These are phyloP conservation scores for Aspergillus pseudoviridinutans DNA, from an alignment of 2,329 filamentous ascomycete species.

Conservation along the genomic window DNA sequence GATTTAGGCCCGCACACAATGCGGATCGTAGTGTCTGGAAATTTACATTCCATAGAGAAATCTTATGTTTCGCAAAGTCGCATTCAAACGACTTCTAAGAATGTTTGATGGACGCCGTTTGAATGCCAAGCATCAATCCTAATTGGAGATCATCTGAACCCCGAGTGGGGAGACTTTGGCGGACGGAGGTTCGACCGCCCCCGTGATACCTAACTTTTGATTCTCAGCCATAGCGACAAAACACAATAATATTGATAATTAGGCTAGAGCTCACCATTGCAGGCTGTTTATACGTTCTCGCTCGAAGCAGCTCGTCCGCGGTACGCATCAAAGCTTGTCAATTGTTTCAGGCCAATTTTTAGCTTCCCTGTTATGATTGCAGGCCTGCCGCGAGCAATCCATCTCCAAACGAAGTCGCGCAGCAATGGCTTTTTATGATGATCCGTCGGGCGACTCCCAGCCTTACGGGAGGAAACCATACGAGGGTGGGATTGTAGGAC, in stretches of 20 bases:
- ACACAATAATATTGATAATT: not conserved
- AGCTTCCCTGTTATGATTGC: conserved; percentile 16
- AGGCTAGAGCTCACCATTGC: not conserved
- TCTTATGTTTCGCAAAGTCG: too few species aligned
- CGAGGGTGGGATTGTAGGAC: conserved; percentile 33
- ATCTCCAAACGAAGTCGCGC: conserved; percentile 6
- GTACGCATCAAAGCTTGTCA: not conserved
- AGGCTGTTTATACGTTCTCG: not conserved
- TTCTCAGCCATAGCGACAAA: not conserved
- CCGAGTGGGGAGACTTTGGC: not conserved
- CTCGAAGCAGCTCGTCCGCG: not conserved
- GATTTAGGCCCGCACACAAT: too few species aligned
- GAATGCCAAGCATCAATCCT: too few species aligned
- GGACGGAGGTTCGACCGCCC: not conserved
- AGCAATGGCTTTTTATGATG: conserved; percentile 39
- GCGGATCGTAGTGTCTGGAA: too few species aligned
- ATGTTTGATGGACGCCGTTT: too few species aligned
- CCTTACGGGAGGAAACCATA: conserved; percentile 30
- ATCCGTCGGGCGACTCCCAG: conserved; percentile 32
- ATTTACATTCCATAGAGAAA: too few species aligned
- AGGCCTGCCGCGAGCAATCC: conserved; percentile 5
- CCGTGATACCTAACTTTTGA: not conserved
- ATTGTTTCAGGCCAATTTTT: not conserved
- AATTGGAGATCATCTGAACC: not conserved
- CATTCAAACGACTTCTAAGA: too few species aligned